Evolutionary conservation across 108 stramenopile genomes (phyloP).

Genomic region (Conticribra guillardii): DNA sequence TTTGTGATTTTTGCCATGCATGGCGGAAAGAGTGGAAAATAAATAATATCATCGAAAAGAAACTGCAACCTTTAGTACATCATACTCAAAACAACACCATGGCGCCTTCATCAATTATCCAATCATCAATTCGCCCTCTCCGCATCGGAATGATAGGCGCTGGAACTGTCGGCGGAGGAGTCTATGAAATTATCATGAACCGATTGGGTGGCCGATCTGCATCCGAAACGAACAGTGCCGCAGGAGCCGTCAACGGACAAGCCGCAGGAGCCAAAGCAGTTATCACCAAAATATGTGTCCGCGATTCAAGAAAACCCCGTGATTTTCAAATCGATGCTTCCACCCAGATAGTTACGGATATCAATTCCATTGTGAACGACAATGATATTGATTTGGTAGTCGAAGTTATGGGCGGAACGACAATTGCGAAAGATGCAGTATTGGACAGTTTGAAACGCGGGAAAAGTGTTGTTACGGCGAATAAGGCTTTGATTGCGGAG

Average conservation of each 20-base stretch:
- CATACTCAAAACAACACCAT: neutral
- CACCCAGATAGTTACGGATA: conserved; percentile 64
- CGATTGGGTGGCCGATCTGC: conserved; percentile 26
- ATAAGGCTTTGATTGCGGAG: conserved; percentile 80
- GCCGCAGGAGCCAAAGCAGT: too few species aligned
- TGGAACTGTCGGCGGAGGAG: conserved; percentile 77
- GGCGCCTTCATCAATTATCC: conserved; percentile 7
- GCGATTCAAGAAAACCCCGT: conserved; percentile 70
- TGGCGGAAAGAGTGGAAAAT: too few species aligned
- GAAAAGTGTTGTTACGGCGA: conserved; percentile 86
- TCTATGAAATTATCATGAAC: conserved; percentile 80
- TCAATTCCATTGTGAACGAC: conserved; percentile 69
- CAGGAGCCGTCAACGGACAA: neutral
- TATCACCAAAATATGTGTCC: conserved; percentile 90
- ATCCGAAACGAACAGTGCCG: neutral
- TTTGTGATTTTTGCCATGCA: too few species aligned
- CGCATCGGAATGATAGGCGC: conserved; percentile 75
- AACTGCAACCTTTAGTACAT: too few species aligned
- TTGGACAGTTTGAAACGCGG: conserved; percentile 48
- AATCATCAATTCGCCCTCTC: conserved; percentile 26
- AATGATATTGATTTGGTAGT: conserved; percentile 73
- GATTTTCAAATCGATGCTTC: conserved; percentile 69
- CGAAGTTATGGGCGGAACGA: conserved; percentile 78
- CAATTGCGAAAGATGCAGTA: conserved; percentile 68
- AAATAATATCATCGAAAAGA: too few species aligned